Percentiles rank a stretch among this genome's conserved stretches.
Conservation (phyloP, 805 yeast genomes). For the Candida tammaniensis region DNA sequence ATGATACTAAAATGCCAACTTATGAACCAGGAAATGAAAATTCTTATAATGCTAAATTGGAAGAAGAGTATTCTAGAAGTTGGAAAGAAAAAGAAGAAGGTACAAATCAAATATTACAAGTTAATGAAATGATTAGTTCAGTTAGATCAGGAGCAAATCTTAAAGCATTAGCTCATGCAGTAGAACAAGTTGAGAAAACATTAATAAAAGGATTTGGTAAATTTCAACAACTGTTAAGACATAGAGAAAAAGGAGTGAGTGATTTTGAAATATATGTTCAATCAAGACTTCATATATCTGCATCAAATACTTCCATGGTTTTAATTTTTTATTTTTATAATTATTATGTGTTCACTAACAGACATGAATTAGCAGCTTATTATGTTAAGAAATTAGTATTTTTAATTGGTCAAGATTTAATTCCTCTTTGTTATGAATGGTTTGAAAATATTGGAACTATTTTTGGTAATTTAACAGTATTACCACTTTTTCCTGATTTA, state of each 20-base stretch:
- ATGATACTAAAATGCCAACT: constrained; percentile 26
- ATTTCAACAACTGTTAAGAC: neutral
- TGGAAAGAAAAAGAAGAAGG: neutral
- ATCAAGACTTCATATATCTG: constrained; percentile 1
- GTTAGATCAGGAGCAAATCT: constrained; percentile 2
- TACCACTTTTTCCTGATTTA: constrained; percentile 37
- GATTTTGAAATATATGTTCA: constrained; percentile 4
- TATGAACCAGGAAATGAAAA: constrained; percentile 31
- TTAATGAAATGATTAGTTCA: constrained; percentile 1
- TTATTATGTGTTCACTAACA: constrained; percentile 32
- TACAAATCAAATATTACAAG: neutral
- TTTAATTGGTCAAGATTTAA: constrained; percentile 25
- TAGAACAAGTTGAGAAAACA: constrained; percentile 1
- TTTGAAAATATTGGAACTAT: constrained; percentile 25
- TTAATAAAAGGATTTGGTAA: constrained; percentile 6
- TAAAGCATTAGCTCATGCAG: neutral
- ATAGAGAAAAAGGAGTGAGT: neutral
- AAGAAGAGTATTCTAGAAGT: constrained; percentile 21
- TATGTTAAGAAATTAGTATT: constrained; percentile 31
- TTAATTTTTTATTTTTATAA: constrained; percentile 31
- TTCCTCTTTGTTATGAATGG: constrained; percentile 29
- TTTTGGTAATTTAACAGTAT: constrained; percentile 35
- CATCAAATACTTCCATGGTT: constrained; percentile 11
- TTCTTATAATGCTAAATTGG: constrained; percentile 20
- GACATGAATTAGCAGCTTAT: constrained; percentile 27